phyloP scores from a whole-genome alignment of 225 moss, liverwort and hornwort species.

The Straminergon stramineum region DNA sequence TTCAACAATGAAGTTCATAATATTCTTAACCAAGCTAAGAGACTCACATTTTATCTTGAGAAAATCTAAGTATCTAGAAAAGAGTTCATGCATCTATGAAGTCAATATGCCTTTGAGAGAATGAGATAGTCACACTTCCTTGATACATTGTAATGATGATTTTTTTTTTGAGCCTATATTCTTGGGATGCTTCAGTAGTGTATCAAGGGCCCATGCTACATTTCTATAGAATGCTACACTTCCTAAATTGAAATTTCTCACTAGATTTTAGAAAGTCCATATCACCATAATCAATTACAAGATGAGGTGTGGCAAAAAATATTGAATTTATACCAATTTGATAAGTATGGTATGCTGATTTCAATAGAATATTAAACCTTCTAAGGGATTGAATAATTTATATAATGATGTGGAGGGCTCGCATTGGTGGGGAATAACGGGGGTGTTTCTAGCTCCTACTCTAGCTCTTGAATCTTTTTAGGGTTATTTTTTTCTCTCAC shows the following conservation, averaged over 20 bases:
- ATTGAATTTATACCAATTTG: neutral
- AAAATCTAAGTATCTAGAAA: neutral
- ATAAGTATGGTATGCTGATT: neutral
- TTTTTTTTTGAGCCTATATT: neutral
- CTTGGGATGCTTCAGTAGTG: fast-evolving
- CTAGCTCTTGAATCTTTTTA: neutral
- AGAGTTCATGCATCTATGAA: neutral
- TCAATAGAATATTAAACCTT: neutral
- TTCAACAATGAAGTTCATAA: neutral
- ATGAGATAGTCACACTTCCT: neutral
- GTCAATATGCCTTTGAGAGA: neutral
- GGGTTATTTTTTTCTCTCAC: neutral
- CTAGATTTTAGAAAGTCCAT: neutral
- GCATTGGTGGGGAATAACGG: neutral
- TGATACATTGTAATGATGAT: neutral
- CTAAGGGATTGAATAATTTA: neutral
- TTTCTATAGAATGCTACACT: neutral
- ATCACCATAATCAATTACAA: neutral
- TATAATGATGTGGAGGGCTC: neutral
- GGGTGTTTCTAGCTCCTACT: neutral
- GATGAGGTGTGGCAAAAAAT: neutral
- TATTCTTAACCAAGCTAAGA: neutral
- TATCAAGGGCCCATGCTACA: no score
- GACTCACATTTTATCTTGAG: neutral
- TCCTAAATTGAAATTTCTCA: fast-evolving